Evolutionary conservation across 2,329 filamentous ascomycete species (phyloP).

Genomic region (Penicillium sp.): DNA sequence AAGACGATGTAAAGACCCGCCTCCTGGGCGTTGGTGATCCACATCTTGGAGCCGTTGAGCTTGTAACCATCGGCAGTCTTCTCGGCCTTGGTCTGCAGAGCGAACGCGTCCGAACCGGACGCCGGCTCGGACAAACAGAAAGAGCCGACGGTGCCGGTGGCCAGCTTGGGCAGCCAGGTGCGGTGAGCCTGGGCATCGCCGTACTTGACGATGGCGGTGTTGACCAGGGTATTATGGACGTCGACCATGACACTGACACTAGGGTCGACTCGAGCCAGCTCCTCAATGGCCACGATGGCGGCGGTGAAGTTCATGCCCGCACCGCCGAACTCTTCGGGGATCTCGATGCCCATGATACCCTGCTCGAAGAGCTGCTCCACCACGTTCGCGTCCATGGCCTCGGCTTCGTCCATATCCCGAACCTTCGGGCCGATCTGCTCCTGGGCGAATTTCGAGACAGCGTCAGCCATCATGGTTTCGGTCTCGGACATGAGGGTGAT

Average conservation of each 20-base stretch:
- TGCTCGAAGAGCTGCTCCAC: slow-evolving; percentile 97
- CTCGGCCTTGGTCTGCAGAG: slow-evolving; percentile 83
- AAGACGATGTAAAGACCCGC: slow-evolving; percentile 96
- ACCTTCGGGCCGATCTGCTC: slow-evolving; percentile 87
- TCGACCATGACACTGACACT: slow-evolving; percentile 94
- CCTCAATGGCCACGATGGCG: slow-evolving; percentile 94
- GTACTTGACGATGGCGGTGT: slow-evolving; percentile 86
- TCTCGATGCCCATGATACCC: slow-evolving; percentile 94
- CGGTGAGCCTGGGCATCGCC: slow-evolving; percentile 74
- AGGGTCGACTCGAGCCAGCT: slow-evolving; percentile 89
- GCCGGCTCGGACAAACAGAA: slow-evolving; percentile 93
- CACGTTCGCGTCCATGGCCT: slow-evolving; percentile 83
- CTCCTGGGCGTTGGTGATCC: slow-evolving; percentile 98
- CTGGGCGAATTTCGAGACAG: slow-evolving; percentile 85
- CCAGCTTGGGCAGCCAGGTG: slow-evolving; percentile 84
- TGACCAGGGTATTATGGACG: slow-evolving; percentile 97
- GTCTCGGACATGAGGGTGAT: slow-evolving; percentile 91
- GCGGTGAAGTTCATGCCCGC: slow-evolving; percentile 98
- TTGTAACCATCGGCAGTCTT: slow-evolving; percentile 81
- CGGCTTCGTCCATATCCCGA: slow-evolving; percentile 95
- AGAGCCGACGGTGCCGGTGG: slow-evolving; percentile 83
- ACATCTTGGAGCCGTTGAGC: slow-evolving; percentile 96
- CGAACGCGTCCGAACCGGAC: slow-evolving; percentile 94
- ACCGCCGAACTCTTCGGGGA: slow-evolving; percentile 94
- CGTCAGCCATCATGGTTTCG: slow-evolving; percentile 83